phyloP scores from a whole-genome alignment of 306 rosid genomes.

The Cucumis sativus region DNA sequence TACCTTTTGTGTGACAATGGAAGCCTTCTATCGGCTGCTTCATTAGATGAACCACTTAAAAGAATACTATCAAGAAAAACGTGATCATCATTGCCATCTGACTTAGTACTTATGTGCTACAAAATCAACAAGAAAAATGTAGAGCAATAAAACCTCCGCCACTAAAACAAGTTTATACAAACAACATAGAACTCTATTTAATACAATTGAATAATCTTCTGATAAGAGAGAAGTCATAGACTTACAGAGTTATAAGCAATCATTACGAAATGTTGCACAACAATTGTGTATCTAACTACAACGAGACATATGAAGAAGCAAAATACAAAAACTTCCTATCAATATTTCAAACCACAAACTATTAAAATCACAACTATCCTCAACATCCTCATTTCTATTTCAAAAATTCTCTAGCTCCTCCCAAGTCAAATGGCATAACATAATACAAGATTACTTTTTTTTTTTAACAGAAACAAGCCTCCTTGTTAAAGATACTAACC shows the following conservation, averaged over 20 bases:
- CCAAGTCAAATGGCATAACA: not conserved
- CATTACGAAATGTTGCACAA: not conserved
- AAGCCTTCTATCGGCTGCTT: conserved; percentile 25
- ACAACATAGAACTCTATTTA: not conserved
- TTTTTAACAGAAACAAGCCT: too few relatives aligned
- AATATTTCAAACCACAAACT: not conserved
- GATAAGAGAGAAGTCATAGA: not conserved
- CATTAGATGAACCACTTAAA: conserved; percentile 20
- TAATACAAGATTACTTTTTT: not conserved
- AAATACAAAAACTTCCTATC: not conserved
- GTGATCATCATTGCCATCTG: conserved; percentile 30
- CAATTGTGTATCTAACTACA: not conserved
- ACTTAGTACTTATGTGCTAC: conserved; percentile 21
- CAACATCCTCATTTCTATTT: not conserved
- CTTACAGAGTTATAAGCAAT: not conserved
- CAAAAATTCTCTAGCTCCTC: not conserved
- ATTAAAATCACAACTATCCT: not conserved
- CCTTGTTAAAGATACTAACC: too few relatives aligned
- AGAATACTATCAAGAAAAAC: conserved; percentile 15
- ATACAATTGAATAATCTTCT: not conserved
- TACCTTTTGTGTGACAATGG: conserved; percentile 29
- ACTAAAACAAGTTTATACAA: not conserved
- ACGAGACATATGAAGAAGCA: not conserved
- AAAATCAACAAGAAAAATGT: not conserved
- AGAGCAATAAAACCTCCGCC: not conserved